Evolutionary conservation across 306 rosid genomes (phyloP).

Genomic region (Abrus precatorius): DNA sequence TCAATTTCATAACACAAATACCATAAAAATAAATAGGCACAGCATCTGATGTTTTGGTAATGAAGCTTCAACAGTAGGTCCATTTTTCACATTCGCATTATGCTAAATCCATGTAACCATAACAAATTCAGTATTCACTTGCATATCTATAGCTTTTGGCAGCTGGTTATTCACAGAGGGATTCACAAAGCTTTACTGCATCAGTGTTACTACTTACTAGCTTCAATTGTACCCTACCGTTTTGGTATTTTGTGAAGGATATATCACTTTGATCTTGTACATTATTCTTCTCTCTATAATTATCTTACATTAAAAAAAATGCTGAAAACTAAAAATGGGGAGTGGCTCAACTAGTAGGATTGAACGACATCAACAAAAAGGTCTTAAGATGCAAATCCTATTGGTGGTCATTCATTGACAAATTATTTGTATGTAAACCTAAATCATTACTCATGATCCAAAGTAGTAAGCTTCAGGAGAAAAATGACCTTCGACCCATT

Average conservation of each 20-base stretch:
- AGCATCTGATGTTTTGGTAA: conserved; percentile 5
- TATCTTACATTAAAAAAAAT: background rate
- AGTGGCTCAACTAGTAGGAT: background rate
- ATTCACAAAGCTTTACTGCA: background rate
- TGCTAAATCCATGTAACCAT: conserved; percentile 30
- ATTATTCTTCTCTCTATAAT: background rate
- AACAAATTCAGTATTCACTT: background rate
- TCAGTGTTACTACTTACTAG: background rate
- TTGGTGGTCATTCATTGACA: background rate
- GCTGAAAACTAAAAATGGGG: background rate
- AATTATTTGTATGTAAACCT: background rate
- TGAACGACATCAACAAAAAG: background rate
- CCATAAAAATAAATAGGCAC: conserved; percentile 25
- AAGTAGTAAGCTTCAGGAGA: background rate
- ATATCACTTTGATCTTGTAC: background rate
- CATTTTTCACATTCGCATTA: background rate
- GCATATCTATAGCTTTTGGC: conserved; percentile 30
- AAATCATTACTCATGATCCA: background rate
- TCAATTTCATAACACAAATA: conserved; percentile 25
- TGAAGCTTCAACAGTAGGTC: conserved; percentile 28
- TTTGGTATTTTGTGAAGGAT: conserved; percentile 4
- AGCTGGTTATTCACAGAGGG: conserved; percentile 2
- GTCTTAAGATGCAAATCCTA: background rate
- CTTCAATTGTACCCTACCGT: background rate
- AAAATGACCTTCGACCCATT: conserved; percentile 77